A percentile compares a stretch with the other conserved stretches of the same genome.
Evolutionary conservation across 371 early-diverging fungal species (phyloP).

Genomic region (Rhizopus stolonifer): DNA sequence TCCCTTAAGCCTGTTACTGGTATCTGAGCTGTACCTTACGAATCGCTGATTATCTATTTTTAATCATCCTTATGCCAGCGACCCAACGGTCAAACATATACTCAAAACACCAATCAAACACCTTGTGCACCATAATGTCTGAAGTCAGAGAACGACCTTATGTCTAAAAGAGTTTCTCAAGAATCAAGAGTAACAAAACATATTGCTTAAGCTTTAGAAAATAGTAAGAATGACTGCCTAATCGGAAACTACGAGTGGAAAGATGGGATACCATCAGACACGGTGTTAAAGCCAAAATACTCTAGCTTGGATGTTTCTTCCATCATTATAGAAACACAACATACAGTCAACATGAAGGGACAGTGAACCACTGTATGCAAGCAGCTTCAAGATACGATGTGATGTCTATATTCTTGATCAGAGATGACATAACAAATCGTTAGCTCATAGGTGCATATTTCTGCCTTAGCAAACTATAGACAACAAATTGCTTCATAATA

Average conservation of each 20-base stretch:
- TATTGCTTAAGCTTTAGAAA: conserved; percentile 3
- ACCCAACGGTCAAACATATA: too few relatives aligned
- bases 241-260: conserved; percentile 11
- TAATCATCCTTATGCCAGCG: too few relatives aligned
- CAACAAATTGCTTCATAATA: conserved; percentile 6
- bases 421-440: not conserved
- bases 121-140: conserved; percentile 10
- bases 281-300: conserved; percentile 12
- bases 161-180: conserved; percentile 7
- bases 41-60: too few relatives aligned
- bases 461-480: conserved; percentile 2
- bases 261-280: conserved; percentile 11
- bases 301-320: conserved; percentile 4
- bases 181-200: conserved; percentile 12
- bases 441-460: not conserved
- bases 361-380: conserved; percentile 11
- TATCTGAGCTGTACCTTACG: too few relatives aligned
- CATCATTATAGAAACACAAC: conserved; percentile 12
- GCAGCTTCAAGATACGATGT: conserved; percentile 9
- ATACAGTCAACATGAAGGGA: conserved; percentile 5
- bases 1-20: too few relatives aligned
- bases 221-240: conserved; percentile 5
- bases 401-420: conserved; percentile 6
- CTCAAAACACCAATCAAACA: too few relatives aligned
- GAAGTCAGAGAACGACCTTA: conserved; percentile 6